A percentile compares a stretch with the other conserved stretches of the same genome.
Conservation (phyloP, 371 early-diverging fungal species). For the Haplosporangium sp. region DNA sequence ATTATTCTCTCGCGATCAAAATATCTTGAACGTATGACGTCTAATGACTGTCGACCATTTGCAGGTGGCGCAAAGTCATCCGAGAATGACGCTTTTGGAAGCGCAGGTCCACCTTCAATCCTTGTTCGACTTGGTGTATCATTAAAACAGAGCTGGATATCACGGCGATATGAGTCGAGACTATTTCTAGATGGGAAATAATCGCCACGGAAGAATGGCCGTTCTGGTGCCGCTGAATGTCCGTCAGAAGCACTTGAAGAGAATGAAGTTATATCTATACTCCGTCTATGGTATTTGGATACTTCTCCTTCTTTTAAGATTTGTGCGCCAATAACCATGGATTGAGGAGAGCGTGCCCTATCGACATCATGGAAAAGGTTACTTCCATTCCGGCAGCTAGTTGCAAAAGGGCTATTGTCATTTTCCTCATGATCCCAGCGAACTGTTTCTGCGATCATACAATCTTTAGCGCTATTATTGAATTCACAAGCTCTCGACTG, state of each 20-base stretch:
- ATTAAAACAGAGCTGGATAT: not conserved
- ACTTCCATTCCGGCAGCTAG: slow-evolving; percentile 19
- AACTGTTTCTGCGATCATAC: too few species aligned
- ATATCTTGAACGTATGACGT: not conserved
- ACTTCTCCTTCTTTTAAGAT: not conserved
- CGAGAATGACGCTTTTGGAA: slow-evolving; percentile 16
- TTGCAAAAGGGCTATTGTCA: slow-evolving; percentile 1
- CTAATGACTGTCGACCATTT: slow-evolving; percentile 2
- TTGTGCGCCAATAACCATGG: not conserved
- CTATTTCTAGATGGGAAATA: not conserved
- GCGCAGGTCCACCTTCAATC: not conserved
- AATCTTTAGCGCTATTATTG: too few species aligned
- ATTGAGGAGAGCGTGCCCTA: not conserved
- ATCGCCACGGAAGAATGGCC: not conserved
- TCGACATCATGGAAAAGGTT: slow-evolving; percentile 11
- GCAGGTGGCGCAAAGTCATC: slow-evolving; percentile 11
- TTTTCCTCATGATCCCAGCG: not conserved
- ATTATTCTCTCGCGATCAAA: not conserved
- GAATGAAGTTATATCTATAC: slow-evolving; percentile 5
- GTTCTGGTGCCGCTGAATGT: not conserved
- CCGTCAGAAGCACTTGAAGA: not conserved
- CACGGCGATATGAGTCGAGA: slow-evolving; percentile 6
- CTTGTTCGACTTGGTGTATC: slow-evolving; percentile 8
- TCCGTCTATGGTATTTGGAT: not conserved
- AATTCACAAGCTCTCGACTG: too few species aligned